phyloP scores from a whole-genome alignment of 2,329 filamentous ascomycete genomes.

The Epicoccum sorghinum region DNA sequence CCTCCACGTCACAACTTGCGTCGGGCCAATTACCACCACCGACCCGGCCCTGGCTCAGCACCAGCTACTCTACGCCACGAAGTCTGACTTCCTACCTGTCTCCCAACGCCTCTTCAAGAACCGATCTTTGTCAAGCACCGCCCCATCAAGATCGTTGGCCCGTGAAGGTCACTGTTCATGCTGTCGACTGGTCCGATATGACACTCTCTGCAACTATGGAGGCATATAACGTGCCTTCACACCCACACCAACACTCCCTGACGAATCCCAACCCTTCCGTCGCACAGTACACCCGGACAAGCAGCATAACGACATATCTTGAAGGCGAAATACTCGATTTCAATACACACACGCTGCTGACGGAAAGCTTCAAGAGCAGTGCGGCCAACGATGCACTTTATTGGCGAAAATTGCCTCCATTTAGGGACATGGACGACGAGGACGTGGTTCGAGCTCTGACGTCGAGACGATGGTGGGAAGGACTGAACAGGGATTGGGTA shows the following conservation, averaged over 20 bases:
- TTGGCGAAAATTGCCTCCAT: constrained; percentile 57
- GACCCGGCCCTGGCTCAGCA: constrained; percentile 48
- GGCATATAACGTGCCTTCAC: constrained; percentile 68
- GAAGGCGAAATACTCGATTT: constrained; percentile 74
- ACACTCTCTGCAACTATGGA: constrained; percentile 72
- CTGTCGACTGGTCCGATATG: constrained; percentile 66
- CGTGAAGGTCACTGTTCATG: constrained; percentile 69
- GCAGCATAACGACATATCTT: constrained; percentile 67
- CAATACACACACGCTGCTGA: constrained; percentile 57
- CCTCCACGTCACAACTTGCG: background rate
- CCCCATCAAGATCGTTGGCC: constrained; percentile 66
- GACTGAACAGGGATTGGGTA: constrained; percentile 56
- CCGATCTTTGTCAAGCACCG: background rate
- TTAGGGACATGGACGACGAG: constrained; percentile 47
- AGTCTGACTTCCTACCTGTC: constrained; percentile 25
- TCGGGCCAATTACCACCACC: constrained; percentile 32
- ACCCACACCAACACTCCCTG: constrained; percentile 37
- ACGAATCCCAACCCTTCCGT: constrained; percentile 14
- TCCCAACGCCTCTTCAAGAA: constrained; percentile 21
- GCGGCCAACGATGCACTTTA: constrained; percentile 54
- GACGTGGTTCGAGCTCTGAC: constrained; percentile 54
- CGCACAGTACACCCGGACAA: constrained; percentile 41
- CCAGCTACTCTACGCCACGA: constrained; percentile 38
- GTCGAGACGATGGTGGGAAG: constrained; percentile 44
- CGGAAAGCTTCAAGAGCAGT: constrained; percentile 55